These are phyloP conservation scores for Epichloe gansuensis DNA, from an alignment of 2,329 filamentous ascomycete species.

Conservation along the genomic window DNA sequence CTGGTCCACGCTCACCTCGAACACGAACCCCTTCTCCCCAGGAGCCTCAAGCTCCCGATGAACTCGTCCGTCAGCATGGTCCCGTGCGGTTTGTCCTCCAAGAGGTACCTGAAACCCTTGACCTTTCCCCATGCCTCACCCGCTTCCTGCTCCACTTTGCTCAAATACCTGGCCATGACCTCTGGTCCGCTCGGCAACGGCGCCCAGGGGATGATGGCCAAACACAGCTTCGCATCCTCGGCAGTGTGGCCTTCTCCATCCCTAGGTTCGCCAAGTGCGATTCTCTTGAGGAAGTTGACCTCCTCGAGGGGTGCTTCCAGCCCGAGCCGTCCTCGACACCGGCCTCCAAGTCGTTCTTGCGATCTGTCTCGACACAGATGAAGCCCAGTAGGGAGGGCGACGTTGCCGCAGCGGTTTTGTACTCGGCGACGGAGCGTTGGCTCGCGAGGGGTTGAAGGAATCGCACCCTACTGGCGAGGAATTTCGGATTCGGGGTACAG, in stretches of 20 bases:
- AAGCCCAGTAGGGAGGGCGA: constrained; percentile 49
- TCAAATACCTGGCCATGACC: constrained; percentile 54
- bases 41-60: constrained; percentile 51
- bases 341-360: constrained; percentile 45
- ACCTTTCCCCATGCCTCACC: constrained; percentile 56
- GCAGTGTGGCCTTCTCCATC: constrained; percentile 44
- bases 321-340: constrained; percentile 36
- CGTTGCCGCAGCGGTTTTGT: constrained; percentile 33
- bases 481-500: constrained; percentile 64
- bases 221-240: constrained; percentile 38
- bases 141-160: constrained; percentile 44
- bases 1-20: constrained; percentile 78
- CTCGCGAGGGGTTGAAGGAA: constrained; percentile 43
- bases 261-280: constrained; percentile 48
- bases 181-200: constrained; percentile 55
- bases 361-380: constrained; percentile 75
- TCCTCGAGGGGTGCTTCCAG: constrained; percentile 59
- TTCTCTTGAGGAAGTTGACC: constrained; percentile 53
- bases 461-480: constrained; percentile 58
- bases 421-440: constrained; percentile 54
- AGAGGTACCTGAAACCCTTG: constrained; percentile 69
- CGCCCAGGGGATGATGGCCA: constrained; percentile 76
- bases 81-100: constrained; percentile 63
- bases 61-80: constrained; percentile 53
- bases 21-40: constrained; percentile 52